Evolutionary conservation across 768 basidiomycete species (phyloP).

Genomic region (Suillus decipiens): DNA sequence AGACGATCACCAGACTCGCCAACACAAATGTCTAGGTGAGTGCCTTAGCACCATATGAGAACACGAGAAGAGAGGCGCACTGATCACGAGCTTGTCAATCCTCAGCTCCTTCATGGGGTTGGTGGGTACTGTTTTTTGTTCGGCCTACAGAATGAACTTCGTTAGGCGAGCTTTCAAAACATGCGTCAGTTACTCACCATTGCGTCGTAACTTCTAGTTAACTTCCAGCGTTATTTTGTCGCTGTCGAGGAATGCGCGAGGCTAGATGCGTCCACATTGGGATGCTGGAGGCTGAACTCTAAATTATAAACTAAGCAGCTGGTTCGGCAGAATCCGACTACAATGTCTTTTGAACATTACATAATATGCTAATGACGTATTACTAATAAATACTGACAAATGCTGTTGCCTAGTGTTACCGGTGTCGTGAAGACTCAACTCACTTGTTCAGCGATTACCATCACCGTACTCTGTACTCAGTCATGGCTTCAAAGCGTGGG

Average conservation of each 20-base stretch:
- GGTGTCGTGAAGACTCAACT: not conserved
- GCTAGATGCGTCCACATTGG: slow-evolving; percentile 5
- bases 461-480: not conserved
- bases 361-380: not conserved
- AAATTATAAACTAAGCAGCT: slow-evolving; percentile 13
- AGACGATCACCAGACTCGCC: slow-evolving; percentile 99
- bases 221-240: slow-evolving; percentile 37
- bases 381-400: not conserved
- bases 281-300: slow-evolving; percentile 33
- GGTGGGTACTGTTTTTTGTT: slow-evolving; percentile 82
- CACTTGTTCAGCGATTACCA: not conserved
- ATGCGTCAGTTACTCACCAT: slow-evolving; percentile 26
- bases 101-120: slow-evolving; percentile 97
- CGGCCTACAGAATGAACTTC: slow-evolving; percentile 54
- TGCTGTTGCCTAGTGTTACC: not conserved
- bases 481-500: slow-evolving; percentile 42
- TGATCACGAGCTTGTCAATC: slow-evolving; percentile 99
- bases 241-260: slow-evolving; percentile 16
- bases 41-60: slow-evolving; percentile 13
- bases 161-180: not conserved
- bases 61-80: slow-evolving; percentile 43
- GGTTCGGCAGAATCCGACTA: not conserved
- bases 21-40: slow-evolving; percentile 89
- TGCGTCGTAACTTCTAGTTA: slow-evolving; percentile 12
- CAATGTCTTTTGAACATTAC: not conserved